These are phyloP conservation scores for Solanum chacoense DNA, from an alignment of 305 asterid species.

Conservation along the genomic window DNA sequence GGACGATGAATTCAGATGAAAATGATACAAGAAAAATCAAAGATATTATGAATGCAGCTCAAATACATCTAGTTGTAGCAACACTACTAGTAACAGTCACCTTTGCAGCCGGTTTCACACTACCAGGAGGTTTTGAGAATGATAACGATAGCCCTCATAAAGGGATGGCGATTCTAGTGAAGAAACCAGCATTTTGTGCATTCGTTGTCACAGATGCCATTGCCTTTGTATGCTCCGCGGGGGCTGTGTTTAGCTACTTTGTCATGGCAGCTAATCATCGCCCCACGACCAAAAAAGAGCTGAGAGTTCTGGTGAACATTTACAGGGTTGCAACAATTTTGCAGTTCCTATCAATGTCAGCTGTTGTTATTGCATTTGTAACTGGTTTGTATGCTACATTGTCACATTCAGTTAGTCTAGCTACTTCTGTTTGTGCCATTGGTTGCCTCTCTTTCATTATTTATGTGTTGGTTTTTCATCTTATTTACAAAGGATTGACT, in stretches of 20 bases:
- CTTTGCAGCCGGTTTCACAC: constrained; percentile 22
- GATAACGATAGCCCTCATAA: background rate
- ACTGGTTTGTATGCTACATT: background rate
- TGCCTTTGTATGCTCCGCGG: background rate
- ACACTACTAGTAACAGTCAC: constrained; percentile 15
- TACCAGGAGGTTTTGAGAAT: constrained; percentile 3
- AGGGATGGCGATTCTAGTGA: background rate
- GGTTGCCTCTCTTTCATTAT: background rate
- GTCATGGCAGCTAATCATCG: background rate
- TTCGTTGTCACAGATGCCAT: constrained; percentile 4
- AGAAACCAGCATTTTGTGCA: background rate
- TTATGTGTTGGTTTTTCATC: background rate
- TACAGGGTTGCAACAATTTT: background rate
- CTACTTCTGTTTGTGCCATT: background rate
- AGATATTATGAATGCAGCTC: background rate
- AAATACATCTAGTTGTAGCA: constrained; percentile 9
- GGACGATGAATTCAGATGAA: background rate
- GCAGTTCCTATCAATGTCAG: background rate
- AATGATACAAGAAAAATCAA: background rate
- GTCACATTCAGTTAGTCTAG: background rate
- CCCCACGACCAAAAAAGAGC: background rate
- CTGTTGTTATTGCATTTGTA: background rate
- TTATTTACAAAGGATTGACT: background rate
- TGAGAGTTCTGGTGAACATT: background rate
- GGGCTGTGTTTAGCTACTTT: constrained; percentile 6